phyloP scores from a whole-genome alignment of 768 basidiomycete species.

The Rickenella mellea region DNA sequence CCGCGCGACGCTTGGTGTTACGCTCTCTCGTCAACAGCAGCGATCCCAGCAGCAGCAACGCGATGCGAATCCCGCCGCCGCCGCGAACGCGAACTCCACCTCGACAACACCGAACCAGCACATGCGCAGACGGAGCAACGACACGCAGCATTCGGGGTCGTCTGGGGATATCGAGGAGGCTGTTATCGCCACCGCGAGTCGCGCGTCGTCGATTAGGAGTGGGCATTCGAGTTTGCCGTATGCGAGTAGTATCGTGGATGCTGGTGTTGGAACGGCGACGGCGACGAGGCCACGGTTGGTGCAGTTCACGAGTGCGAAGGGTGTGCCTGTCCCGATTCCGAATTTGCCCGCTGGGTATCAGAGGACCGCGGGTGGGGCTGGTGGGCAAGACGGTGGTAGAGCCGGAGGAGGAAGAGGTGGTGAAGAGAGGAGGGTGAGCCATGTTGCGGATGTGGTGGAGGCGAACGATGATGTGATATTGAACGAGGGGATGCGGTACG shows the following conservation, averaged over 20 bases:
- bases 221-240: slow-evolving; percentile 22
- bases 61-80: background rate
- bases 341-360: too few relatives aligned
- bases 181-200: slow-evolving; percentile 36
- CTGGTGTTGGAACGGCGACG: slow-evolving; percentile 20
- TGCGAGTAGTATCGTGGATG: background rate
- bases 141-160: background rate
- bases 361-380: slow-evolving; percentile 19
- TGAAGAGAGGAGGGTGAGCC: slow-evolving; percentile 41
- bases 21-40: slow-evolving; percentile 26
- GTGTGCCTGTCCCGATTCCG: slow-evolving; percentile 52
- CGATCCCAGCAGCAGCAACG: too few relatives aligned
- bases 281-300: slow-evolving; percentile 50
- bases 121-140: background rate
- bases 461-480: slow-evolving; percentile 27
- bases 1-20: slow-evolving; percentile 33
- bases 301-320: slow-evolving; percentile 59
- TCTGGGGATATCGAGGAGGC: slow-evolving; percentile 22
- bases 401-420: slow-evolving; percentile 4
- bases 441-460: slow-evolving; percentile 52
- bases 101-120: background rate
- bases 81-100: background rate
- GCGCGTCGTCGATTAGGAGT: slow-evolving; percentile 41
- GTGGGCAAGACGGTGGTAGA: slow-evolving; percentile 1
- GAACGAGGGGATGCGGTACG: slow-evolving; percentile 59